A percentile compares a stretch with the other conserved stretches of the same genome.
Evolutionary conservation across 2,329 filamentous ascomycete species (phyloP).

Genomic region (Incumbomyces lentus): DNA sequence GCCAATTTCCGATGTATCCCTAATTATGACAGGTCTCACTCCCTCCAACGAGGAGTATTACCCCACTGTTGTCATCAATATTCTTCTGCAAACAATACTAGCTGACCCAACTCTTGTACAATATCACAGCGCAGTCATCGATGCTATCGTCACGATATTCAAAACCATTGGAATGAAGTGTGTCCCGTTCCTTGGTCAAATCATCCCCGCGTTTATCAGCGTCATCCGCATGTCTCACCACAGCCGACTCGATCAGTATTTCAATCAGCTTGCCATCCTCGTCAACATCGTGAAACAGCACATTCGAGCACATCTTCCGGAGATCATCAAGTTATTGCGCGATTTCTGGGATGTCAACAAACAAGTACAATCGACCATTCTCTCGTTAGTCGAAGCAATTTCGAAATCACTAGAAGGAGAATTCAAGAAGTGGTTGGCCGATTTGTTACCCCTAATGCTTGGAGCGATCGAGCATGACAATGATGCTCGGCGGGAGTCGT

Average conservation of each 20-base stretch:
- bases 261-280: constrained; percentile 87
- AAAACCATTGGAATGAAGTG: constrained; percentile 92
- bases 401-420: constrained; percentile 89
- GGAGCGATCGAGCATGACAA: constrained; percentile 81
- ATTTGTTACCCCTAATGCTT: constrained; percentile 84
- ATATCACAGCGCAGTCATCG: constrained; percentile 87
- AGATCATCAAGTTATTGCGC: constrained; percentile 75
- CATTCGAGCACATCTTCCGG: constrained; percentile 78
- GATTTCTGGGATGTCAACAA: constrained; percentile 81
- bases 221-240: constrained; percentile 76
- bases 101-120: constrained; percentile 82
- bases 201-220: constrained; percentile 83
- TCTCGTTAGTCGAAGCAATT: constrained; percentile 87
- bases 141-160: constrained; percentile 98
- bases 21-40: constrained; percentile 95
- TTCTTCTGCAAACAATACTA: constrained; percentile 72
- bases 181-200: constrained; percentile 85
- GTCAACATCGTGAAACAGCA: constrained; percentile 95
- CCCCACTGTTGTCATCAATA: constrained; percentile 94
- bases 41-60: constrained; percentile 98
- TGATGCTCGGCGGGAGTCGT: constrained; percentile 64
- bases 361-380: constrained; percentile 78
- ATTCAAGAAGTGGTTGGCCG: constrained; percentile 91
- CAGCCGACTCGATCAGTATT: constrained; percentile 82
- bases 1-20: constrained; percentile 76